Conservation (phyloP, 257 asterid species). For the Nicotiana benthamiana region DNA sequence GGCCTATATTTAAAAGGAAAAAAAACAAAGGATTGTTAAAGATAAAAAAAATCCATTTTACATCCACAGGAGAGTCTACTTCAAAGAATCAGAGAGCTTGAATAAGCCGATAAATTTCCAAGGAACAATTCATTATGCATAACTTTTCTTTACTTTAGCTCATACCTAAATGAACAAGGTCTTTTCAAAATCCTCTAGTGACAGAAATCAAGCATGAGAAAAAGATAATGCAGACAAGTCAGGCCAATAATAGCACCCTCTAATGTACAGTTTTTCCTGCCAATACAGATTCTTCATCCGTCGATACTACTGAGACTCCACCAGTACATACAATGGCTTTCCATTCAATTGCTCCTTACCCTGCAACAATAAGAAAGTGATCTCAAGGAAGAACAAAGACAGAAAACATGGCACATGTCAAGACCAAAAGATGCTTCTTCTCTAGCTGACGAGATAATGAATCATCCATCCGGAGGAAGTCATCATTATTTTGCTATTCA, state of each 20-base stretch:
- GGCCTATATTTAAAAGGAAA: no score
- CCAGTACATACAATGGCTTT: conserved; percentile 63
- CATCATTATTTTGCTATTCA: not conserved
- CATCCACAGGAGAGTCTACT: not conserved
- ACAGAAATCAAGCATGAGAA: not conserved
- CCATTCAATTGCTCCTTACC: conserved; percentile 63
- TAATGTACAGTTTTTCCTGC: conserved; percentile 16
- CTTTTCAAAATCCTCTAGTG: conserved; percentile 5
- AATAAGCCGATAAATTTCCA: not conserved
- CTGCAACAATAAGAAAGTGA: conserved; percentile 19
- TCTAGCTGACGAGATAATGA: not conserved
- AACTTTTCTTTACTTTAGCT: conserved; percentile 1
- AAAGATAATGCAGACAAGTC: not conserved
- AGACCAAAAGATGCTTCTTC: not conserved
- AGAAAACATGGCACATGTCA: not conserved
- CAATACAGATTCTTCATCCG: not conserved
- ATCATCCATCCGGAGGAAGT: not conserved
- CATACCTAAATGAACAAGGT: conserved; percentile 6
- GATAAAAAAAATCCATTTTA: not conserved
- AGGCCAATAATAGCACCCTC: conserved; percentile 12
- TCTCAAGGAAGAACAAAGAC: not conserved
- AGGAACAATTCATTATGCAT: not conserved
- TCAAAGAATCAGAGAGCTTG: not conserved
- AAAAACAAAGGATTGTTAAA: not conserved
- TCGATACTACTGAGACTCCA: conserved; percentile 47